A percentile compares a stretch with the other conserved stretches of the same genome.
These are phyloP conservation scores for Quercus alba DNA, from an alignment of 306 rosid genomes.

Conservation along the genomic window DNA sequence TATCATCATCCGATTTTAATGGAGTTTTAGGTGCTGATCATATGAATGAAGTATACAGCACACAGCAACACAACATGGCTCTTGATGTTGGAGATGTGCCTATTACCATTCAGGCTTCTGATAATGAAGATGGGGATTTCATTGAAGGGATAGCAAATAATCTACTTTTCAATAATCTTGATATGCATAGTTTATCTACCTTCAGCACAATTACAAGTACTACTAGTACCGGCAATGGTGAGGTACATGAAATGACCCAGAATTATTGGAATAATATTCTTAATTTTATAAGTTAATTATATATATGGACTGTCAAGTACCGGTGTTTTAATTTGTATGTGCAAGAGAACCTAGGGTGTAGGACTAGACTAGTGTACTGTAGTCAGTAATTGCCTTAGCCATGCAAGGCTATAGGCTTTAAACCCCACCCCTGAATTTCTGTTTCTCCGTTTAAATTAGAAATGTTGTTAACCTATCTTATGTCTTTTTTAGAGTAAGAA, in stretches of 20 bases:
- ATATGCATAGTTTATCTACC: not conserved
- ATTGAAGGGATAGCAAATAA: not conserved
- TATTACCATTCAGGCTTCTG: not conserved
- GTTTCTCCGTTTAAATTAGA: too few relatives aligned
- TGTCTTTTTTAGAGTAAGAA: too few relatives aligned
- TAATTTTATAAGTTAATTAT: not conserved
- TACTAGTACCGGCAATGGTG: not conserved
- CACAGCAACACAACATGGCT: not conserved
- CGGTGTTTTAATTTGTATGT: not conserved
- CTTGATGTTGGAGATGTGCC: not conserved
- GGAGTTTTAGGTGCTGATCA: too few relatives aligned
- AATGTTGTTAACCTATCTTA: too few relatives aligned
- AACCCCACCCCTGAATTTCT: too few relatives aligned
- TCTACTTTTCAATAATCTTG: not conserved
- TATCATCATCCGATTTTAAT: too few relatives aligned
- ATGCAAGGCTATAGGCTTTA: too few relatives aligned
- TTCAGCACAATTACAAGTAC: not conserved
- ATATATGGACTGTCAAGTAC: not conserved
- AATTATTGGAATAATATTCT: constrained; percentile 1
- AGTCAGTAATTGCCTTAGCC: too few relatives aligned
- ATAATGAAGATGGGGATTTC: not conserved
- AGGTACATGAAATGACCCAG: not conserved
- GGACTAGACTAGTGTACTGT: too few relatives aligned
- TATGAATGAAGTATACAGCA: not conserved
- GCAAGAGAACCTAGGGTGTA: too few relatives aligned